Base-by-base conservation (phyloP, 768 basidiomycete species). In the Xanthoconium stramineum region DNA sequence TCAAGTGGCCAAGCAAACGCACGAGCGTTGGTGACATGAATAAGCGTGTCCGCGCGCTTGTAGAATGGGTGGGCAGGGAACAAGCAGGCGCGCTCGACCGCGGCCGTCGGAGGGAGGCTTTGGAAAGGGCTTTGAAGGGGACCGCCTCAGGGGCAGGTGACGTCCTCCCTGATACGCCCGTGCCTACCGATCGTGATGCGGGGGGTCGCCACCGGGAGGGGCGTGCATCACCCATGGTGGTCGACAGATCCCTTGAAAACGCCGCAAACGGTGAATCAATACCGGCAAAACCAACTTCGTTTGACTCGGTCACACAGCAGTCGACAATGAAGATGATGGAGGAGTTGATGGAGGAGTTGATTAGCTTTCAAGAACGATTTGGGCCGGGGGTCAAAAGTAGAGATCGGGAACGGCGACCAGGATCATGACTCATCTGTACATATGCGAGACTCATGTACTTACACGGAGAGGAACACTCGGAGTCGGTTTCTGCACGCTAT, bases 1-100 rank as follows among this genome's bases (percentile, higher is more conserved):
- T 97, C 55, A 89, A 91, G 65, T 98, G 92, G 88, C 96, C 95
- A 1, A 84, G 85, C 61, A 94, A 95, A 74, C 82, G 96, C 50
- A 94, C 87, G 83, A 97, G 94, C 62, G 88, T 96, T n/a, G 89
- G 86, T 19, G 96, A 98, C 70, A 96, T 98, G 93, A 91, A 93
- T 71, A 97, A 97, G 75, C 85, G 96, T 28, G 91, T 96, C 24
- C 80, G 91, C 36, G 83, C 88, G 42, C 79, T 98, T 47, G 84
- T 96, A 19, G 95, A 97, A 65, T 98, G 91, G 85, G 92, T 97
- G n/a, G 90, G 88, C 30, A 78, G 92, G 55, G 89, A 93, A 66
- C 90, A 93, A 71, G 89, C 87, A 9, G 83, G 78, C 60, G 86
- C 87, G 11, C 76, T 80, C 37, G 91, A 91, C 67, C 82, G 91